A percentile compares a stretch with the other conserved stretches of the same genome.
Conservation (phyloP, 164 flowering plant genomes). For the Stephania yunnanensis region DNA sequence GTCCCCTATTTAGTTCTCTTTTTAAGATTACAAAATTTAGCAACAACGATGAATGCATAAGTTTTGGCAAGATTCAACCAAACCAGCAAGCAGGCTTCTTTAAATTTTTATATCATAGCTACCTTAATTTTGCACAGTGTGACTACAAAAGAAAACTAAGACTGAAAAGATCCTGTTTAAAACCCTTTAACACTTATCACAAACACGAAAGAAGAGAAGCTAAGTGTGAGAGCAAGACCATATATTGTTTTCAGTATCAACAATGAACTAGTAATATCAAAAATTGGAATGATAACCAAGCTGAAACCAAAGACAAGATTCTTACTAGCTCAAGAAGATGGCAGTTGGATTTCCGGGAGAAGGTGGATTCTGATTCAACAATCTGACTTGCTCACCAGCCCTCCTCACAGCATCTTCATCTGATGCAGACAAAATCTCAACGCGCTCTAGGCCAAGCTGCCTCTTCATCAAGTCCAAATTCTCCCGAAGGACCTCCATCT, state of each 20-base stretch:
- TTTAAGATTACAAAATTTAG: no score
- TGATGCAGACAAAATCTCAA: conserved; percentile 48
- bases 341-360: conserved; percentile 85
- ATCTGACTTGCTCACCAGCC: conserved; percentile 43
- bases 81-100: background rate
- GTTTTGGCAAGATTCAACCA: no score
- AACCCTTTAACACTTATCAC: background rate
- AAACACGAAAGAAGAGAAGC: background rate
- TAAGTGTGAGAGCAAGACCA: background rate
- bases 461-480: conserved; percentile 69
- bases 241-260: background rate
- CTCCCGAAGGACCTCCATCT: conserved; percentile 67
- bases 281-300: background rate
- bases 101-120: background rate
- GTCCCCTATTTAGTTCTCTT: no score
- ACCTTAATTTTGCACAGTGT: background rate
- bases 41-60: no score
- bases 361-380: conserved; percentile 64
- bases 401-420: conserved; percentile 40
- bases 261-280: no score
- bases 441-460: conserved; percentile 63
- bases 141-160: background rate
- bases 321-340: conserved; percentile 40
- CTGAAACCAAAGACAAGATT: background rate
- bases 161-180: background rate